Evolutionary conservation across 768 basidiomycete genomes (phyloP).

Genomic region (Boletus rubescentipes): DNA sequence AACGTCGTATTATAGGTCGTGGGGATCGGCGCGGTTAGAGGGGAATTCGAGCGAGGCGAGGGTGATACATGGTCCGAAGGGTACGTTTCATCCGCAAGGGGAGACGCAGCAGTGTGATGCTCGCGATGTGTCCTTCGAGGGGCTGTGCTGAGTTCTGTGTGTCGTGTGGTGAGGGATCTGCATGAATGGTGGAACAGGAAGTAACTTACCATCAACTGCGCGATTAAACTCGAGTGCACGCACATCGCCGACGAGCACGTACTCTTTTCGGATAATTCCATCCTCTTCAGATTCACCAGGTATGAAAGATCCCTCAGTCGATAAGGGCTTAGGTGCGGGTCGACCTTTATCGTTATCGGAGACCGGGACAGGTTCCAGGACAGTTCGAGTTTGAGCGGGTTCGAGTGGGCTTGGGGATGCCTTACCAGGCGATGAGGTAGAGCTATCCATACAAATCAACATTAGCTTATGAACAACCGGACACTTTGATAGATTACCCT

Average conservation of each 20-base stretch:
- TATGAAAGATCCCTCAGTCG: slow-evolving; percentile 65
- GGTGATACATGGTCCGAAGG: slow-evolving; percentile 36
- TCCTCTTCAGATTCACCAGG: slow-evolving; percentile 87
- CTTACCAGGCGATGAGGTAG: slow-evolving; percentile 20
- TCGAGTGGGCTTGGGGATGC: slow-evolving; percentile 10
- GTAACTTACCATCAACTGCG: slow-evolving; percentile 78
- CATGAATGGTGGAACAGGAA: neutral
- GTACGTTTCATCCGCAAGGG: slow-evolving; percentile 46
- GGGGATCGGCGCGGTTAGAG: slow-evolving; percentile 22
- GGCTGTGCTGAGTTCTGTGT: slow-evolving; percentile 60
- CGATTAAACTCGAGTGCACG: slow-evolving; percentile 90
- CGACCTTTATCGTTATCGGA: slow-evolving; percentile 15
- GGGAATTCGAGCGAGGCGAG: slow-evolving; percentile 24
- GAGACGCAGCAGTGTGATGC: slow-evolving; percentile 47
- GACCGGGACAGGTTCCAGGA: slow-evolving; percentile 8
- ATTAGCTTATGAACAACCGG: neutral
- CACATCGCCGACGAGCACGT: slow-evolving; percentile 90
- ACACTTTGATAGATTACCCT: slow-evolving; percentile 18
- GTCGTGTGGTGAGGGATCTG: slow-evolving; percentile 11
- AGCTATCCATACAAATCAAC: slow-evolving; percentile 8
- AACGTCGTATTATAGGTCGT: slow-evolving; percentile 51
- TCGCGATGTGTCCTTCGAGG: slow-evolving; percentile 62
- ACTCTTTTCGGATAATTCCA: slow-evolving; percentile 77
- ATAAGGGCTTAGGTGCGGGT: slow-evolving; percentile 27
- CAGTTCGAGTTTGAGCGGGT: slow-evolving; percentile 13